Conservation (phyloP, 164 flowering plant genomes). For the Piper betle region DNA sequence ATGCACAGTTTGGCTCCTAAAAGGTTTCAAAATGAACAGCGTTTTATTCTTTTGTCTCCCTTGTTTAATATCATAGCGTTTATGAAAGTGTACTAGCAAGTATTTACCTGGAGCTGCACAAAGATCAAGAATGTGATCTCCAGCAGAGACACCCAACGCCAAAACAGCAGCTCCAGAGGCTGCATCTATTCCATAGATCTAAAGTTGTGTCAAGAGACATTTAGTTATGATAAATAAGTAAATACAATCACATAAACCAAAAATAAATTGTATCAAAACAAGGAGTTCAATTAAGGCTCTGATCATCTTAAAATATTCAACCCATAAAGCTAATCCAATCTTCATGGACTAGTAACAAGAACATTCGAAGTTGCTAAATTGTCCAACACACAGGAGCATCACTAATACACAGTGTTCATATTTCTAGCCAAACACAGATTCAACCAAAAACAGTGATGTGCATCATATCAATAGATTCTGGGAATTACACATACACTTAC, state of each 20-base stretch:
- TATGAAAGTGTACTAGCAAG: neutral
- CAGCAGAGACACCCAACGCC: constrained; percentile 48
- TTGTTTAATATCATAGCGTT: neutral
- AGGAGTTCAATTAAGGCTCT: neutral
- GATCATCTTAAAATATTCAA: neutral
- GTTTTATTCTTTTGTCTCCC: too few species aligned
- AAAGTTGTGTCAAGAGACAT: neutral
- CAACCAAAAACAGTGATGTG: too few species aligned
- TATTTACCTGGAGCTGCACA: constrained; percentile 91
- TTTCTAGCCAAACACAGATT: too few species aligned
- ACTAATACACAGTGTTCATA: neutral
- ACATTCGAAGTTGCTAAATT: neutral
- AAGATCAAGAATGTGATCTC: constrained; percentile 92
- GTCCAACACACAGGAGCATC: neutral
- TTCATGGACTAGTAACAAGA: too few species aligned
- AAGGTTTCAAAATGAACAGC: constrained; percentile 1
- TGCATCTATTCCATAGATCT: constrained; percentile 96
- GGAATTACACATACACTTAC: too few species aligned
- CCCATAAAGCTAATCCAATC: neutral
- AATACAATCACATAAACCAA: neutral
- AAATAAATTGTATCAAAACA: neutral
- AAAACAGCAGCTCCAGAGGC: constrained; percentile 95
- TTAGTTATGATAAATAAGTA: neutral
- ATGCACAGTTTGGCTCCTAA: constrained; percentile 93
- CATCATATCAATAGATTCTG: too few species aligned